Evolutionary conservation across 805 yeast species (phyloP).

Genomic region (Pichia gijzeniarum): DNA sequence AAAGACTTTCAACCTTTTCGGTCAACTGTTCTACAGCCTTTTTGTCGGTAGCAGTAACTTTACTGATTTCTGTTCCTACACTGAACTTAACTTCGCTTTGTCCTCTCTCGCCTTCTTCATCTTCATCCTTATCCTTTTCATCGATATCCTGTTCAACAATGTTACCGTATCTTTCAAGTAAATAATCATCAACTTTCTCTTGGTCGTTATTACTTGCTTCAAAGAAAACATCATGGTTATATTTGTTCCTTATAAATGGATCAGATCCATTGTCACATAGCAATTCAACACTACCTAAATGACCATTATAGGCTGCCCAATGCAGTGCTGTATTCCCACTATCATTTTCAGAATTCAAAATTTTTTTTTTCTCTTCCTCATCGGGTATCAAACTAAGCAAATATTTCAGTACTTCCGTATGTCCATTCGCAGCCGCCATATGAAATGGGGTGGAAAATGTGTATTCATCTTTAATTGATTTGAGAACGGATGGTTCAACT

Average conservation of each 20-base stretch:
- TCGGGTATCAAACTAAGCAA: constrained; percentile 44
- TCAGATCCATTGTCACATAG: constrained; percentile 78
- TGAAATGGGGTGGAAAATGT: constrained; percentile 76
- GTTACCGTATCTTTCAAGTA: constrained; percentile 59
- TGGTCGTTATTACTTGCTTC: constrained; percentile 82
- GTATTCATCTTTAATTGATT: constrained; percentile 51
- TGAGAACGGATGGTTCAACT: constrained; percentile 39
- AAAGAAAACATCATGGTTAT: constrained; percentile 76
- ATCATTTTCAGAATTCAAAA: constrained; percentile 53
- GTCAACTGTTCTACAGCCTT: constrained; percentile 30
- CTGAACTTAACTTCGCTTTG: constrained; percentile 29
- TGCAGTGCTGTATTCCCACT: constrained; percentile 93
- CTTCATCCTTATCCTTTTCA: constrained; percentile 26
- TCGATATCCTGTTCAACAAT: constrained; percentile 51
- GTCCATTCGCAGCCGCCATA: constrained; percentile 96
- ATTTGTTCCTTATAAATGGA: constrained; percentile 67
- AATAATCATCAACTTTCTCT: constrained; percentile 71
- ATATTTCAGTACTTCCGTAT: constrained; percentile 57
- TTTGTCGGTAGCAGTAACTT: constrained; percentile 40
- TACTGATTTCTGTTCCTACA: constrained; percentile 47
- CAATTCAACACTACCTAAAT: constrained; percentile 58
- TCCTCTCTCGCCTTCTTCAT: constrained; percentile 31
- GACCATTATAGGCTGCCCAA: constrained; percentile 94
- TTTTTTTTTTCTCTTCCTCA: constrained; percentile 36
- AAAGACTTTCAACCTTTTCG: no score